Percentiles rank a stretch among this genome's conserved stretches.
Evolutionary conservation across 2,329 filamentous ascomycete species (phyloP).

Genomic region (Paraphaeosphaeria sporulosa): DNA sequence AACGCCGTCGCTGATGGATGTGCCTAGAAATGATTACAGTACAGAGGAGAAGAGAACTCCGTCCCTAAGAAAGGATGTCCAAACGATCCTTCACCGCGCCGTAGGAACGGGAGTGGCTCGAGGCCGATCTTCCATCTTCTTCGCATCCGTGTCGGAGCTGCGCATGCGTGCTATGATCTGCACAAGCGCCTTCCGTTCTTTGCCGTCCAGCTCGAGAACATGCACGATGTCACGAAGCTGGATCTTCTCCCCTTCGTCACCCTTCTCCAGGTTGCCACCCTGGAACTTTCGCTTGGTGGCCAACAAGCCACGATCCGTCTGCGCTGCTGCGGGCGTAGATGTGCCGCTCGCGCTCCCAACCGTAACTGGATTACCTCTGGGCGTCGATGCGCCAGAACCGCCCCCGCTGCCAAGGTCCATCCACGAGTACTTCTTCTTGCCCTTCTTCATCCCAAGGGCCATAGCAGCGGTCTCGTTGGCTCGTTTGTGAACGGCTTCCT

Average conservation of each 20-base stretch:
- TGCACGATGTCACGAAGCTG: slow-evolving; percentile 84
- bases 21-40: neutral
- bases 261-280: slow-evolving; percentile 62
- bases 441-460: slow-evolving; percentile 62
- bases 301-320: slow-evolving; percentile 55
- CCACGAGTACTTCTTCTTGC: slow-evolving; percentile 77
- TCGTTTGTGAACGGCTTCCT: slow-evolving; percentile 79
- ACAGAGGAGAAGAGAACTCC: neutral
- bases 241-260: slow-evolving; percentile 81
- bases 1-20: slow-evolving; percentile 14
- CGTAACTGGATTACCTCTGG: slow-evolving; percentile 35
- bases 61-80: neutral
- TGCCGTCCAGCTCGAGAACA: slow-evolving; percentile 80
- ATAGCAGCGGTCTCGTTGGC: slow-evolving; percentile 87
- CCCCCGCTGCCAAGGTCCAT: slow-evolving; percentile 65
- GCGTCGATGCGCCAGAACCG: slow-evolving; percentile 43
- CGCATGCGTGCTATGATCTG: slow-evolving; percentile 41
- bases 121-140: slow-evolving; percentile 18
- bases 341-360: slow-evolving; percentile 33
- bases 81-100: slow-evolving; percentile 4
- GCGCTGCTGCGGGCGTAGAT: slow-evolving; percentile 31
- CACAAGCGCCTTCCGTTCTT: slow-evolving; percentile 63
- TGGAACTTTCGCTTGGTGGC: slow-evolving; percentile 65
- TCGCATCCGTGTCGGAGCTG: slow-evolving; percentile 39
- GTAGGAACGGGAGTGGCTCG: neutral